These are phyloP conservation scores for Alternaria conjuncta DNA, from an alignment of 2,329 filamentous ascomycete species.

Conservation along the genomic window DNA sequence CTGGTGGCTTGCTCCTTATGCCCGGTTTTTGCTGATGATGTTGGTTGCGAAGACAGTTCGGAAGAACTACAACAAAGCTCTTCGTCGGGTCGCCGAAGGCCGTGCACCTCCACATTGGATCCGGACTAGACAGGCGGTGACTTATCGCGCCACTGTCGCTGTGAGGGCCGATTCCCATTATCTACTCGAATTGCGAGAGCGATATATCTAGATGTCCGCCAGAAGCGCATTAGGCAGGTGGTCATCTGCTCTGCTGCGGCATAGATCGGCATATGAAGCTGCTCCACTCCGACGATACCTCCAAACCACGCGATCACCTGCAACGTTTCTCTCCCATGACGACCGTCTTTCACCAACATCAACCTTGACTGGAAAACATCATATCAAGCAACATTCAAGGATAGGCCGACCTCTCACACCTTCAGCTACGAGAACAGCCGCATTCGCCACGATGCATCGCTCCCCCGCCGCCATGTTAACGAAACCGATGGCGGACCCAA, in stretches of 20 bases:
- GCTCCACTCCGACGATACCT: conserved; percentile 18
- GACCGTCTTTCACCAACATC: neutral
- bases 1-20: neutral
- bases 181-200: neutral
- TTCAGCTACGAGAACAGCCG: neutral
- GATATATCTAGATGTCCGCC: conserved; percentile 6
- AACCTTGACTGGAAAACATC: neutral
- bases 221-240: conserved; percentile 18
- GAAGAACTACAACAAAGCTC: neutral
- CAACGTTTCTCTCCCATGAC: neutral
- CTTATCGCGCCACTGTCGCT: neutral
- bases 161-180: neutral
- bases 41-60: neutral
- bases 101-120: conserved; percentile 5
- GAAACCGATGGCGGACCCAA: conserved; percentile 47
- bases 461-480: conserved; percentile 41
- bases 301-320: conserved; percentile 9
- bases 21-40: neutral
- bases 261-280: conserved; percentile 22
- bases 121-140: neutral
- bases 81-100: conserved; percentile 4
- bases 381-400: neutral
- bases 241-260: conserved; percentile 12
- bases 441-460: conserved; percentile 29
- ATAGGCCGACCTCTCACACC: neutral